Percentiles rank a stretch among this genome's conserved stretches.
Evolutionary conservation across 202 grass and related monocot genomes (phyloP).

Genomic region (Saccharum hybrid): DNA sequence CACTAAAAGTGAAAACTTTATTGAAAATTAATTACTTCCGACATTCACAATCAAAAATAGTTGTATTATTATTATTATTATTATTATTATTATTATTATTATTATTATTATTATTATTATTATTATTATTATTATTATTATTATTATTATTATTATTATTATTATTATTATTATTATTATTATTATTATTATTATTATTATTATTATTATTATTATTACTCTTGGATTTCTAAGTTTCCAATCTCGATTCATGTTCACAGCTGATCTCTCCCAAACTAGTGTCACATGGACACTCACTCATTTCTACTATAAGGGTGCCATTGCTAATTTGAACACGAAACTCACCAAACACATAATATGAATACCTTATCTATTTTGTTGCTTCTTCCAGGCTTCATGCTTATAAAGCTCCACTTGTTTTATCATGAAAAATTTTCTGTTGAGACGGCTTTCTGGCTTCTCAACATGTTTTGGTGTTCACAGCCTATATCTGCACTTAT

Average conservation of each 20-base stretch:
- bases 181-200: no score
- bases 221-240: constrained; percentile 20
- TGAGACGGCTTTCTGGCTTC: constrained; percentile 8
- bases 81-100: no score
- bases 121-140: no score
- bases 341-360: constrained; percentile 19
- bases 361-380: constrained; percentile 31
- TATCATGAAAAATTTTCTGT: constrained; percentile 9
- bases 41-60: constrained; percentile 28
- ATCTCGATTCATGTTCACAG: constrained; percentile 20
- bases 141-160: no score
- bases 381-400: constrained; percentile 22
- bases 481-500: constrained; percentile 12
- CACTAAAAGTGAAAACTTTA: background rate
- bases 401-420: constrained; percentile 17
- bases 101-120: no score
- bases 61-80: no score
- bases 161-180: no score
- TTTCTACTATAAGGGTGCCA: background rate
- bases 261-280: constrained; percentile 18
- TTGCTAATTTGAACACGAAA: constrained; percentile 33
- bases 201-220: background rate
- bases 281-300: background rate
- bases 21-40: background rate
- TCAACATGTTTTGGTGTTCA: constrained; percentile 13